These are phyloP conservation scores for Tetrastigma voinierianum DNA, from an alignment of 164 flowering plant genomes.

Conservation along the genomic window DNA sequence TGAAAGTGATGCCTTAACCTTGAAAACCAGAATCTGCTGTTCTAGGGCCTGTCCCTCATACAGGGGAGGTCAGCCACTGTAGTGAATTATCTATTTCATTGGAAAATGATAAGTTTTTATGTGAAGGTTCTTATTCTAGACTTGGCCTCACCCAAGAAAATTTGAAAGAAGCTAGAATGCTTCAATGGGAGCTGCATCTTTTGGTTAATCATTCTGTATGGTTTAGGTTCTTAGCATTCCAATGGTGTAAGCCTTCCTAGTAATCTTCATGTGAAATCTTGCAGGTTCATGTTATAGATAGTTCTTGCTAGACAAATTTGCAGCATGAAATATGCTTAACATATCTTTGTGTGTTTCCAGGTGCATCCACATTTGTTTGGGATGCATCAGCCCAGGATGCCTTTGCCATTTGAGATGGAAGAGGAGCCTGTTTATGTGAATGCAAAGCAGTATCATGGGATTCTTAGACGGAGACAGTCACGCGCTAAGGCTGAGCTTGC, in stretches of 20 bases:
- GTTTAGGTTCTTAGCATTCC: too few species aligned
- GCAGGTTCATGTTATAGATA: neutral
- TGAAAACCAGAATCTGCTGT: neutral
- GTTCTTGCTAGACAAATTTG: neutral
- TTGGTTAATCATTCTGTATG: too few species aligned
- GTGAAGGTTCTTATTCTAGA: neutral
- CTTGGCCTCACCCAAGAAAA: too few species aligned
- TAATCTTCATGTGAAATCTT: too few species aligned
- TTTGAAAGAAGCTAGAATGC: too few species aligned
- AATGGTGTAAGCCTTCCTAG: too few species aligned
- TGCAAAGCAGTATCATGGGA: slow-evolving; percentile 62
- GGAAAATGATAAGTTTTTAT: neutral
- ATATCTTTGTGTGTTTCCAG: slow-evolving; percentile 16
- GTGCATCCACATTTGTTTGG: slow-evolving; percentile 41
- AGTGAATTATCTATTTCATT: neutral
- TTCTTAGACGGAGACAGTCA: slow-evolving; percentile 47
- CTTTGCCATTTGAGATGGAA: slow-evolving; percentile 48
- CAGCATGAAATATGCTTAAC: neutral
- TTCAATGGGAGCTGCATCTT: too few species aligned
- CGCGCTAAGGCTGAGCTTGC: slow-evolving; percentile 60
- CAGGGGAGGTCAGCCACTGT: neutral
- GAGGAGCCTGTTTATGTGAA: slow-evolving; percentile 65
- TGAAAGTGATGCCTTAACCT: neutral
- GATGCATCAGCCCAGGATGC: slow-evolving; percentile 45
- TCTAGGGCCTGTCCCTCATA: neutral